Evolutionary conservation across 2,329 filamentous ascomycete species (phyloP).

Genomic region (Stachybotrys chlorohalonatus): DNA sequence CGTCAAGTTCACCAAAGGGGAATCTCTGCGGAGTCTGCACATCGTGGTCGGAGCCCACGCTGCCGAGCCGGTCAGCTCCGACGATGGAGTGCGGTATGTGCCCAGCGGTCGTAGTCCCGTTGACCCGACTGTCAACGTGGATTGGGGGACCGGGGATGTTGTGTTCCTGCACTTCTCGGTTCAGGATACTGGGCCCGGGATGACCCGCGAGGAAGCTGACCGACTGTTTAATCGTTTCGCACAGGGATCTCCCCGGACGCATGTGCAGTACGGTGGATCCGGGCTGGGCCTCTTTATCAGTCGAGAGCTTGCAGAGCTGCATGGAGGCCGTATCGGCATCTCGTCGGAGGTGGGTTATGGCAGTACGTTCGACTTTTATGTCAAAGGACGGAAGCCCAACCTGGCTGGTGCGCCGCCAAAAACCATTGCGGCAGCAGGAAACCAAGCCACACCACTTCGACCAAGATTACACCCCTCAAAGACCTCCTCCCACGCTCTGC

Average conservation of each 20-base stretch:
- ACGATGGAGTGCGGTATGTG: background rate
- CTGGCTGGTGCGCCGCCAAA: background rate
- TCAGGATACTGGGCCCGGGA: background rate
- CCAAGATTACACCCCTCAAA: background rate
- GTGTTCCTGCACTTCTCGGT: background rate
- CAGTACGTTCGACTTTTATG: background rate
- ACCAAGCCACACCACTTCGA: background rate
- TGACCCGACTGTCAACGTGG: background rate
- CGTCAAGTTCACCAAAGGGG: background rate
- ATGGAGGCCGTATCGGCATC: background rate
- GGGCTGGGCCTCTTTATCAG: background rate
- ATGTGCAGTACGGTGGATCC: conserved; percentile 1
- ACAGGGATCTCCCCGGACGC: background rate
- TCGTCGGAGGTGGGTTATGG: background rate
- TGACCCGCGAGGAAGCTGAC: background rate
- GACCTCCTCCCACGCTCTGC: background rate
- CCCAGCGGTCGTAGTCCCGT: background rate
- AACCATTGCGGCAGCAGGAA: too few species aligned
- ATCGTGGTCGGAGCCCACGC: background rate
- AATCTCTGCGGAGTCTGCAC: background rate
- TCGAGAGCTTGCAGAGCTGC: background rate
- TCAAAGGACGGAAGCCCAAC: background rate
- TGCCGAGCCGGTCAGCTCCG: background rate
- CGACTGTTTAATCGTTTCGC: background rate
- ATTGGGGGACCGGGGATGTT: background rate